These are phyloP conservation scores for Sisymbrium altissimum DNA, from an alignment of 345 rosid species.

Conservation along the genomic window DNA sequence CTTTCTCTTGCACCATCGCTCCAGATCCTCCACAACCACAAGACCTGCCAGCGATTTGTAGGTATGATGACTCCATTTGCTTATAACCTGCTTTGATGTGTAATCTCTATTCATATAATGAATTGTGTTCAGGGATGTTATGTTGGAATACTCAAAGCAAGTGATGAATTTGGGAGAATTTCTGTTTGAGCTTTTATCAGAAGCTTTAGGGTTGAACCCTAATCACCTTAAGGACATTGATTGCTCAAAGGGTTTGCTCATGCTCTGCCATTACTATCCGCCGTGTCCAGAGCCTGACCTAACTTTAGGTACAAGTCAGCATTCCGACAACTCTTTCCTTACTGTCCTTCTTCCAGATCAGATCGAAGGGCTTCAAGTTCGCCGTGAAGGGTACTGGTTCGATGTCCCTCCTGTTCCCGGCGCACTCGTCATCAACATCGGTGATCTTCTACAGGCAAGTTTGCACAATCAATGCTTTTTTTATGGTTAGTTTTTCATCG, in stretches of 20 bases:
- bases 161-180: constrained; percentile 36
- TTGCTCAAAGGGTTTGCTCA: constrained; percentile 35
- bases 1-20: constrained; percentile 21
- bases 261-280: constrained; percentile 52
- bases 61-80: constrained; percentile 10
- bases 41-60: constrained; percentile 33
- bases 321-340: constrained; percentile 46
- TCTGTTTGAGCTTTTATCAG: constrained; percentile 47
- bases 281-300: constrained; percentile 53
- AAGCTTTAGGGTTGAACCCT: constrained; percentile 48
- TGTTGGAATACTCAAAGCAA: constrained; percentile 40
- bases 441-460: constrained; percentile 58
- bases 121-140: constrained; percentile 33
- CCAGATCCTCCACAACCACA: constrained; percentile 31
- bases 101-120: neutral
- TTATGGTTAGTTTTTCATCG: neutral
- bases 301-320: constrained; percentile 46
- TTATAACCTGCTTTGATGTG: too few species aligned
- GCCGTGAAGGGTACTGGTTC: constrained; percentile 36
- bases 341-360: constrained; percentile 56
- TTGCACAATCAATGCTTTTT: neutral
- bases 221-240: constrained; percentile 39
- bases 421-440: constrained; percentile 49
- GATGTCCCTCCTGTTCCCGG: constrained; percentile 47
- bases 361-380: constrained; percentile 55